A percentile compares a stretch with the other conserved stretches of the same genome.
Conservation (phyloP, 169 alveolate genomes). For the Babesia caballi region DNA sequence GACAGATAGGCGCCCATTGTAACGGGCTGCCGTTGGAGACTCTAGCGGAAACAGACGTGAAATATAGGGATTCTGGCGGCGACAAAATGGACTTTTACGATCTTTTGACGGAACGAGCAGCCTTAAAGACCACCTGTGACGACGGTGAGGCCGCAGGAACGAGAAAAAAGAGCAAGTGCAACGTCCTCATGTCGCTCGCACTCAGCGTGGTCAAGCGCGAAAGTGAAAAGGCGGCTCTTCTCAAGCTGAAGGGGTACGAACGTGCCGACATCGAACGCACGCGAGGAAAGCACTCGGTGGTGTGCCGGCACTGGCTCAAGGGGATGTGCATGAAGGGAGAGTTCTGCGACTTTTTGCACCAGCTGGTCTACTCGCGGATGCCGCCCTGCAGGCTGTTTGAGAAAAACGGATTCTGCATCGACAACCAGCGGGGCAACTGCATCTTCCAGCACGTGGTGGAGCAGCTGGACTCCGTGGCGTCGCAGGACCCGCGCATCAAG, state of each 20-base stretch:
- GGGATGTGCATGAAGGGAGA: constrained; percentile 92
- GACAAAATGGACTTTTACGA: constrained; percentile 38
- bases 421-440: constrained; percentile 79
- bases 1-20: too few relatives aligned
- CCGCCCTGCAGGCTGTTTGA: constrained; percentile 83
- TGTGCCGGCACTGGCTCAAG: constrained; percentile 90
- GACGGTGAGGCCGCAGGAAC: not conserved
- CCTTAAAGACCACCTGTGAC: not conserved
- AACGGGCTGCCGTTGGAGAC: too few relatives aligned
- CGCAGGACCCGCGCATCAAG: constrained; percentile 19
- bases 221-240: constrained; percentile 71
- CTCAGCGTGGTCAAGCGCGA: constrained; percentile 65
- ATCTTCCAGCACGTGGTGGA: constrained; percentile 66
- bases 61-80: too few relatives aligned
- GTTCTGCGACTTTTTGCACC: constrained; percentile 89
- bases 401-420: constrained; percentile 83
- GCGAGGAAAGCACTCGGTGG: constrained; percentile 86
- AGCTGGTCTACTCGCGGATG: constrained; percentile 82
- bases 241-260: constrained; percentile 74
- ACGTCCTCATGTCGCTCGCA: constrained; percentile 59
- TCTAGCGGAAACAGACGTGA: too few relatives aligned
- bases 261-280: constrained; percentile 75
- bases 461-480: constrained; percentile 19
- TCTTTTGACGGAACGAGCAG: constrained; percentile 7
- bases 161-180: not conserved